Conservation (phyloP, 192 early-diverging fungal species). For the Coemansia sp. region DNA sequence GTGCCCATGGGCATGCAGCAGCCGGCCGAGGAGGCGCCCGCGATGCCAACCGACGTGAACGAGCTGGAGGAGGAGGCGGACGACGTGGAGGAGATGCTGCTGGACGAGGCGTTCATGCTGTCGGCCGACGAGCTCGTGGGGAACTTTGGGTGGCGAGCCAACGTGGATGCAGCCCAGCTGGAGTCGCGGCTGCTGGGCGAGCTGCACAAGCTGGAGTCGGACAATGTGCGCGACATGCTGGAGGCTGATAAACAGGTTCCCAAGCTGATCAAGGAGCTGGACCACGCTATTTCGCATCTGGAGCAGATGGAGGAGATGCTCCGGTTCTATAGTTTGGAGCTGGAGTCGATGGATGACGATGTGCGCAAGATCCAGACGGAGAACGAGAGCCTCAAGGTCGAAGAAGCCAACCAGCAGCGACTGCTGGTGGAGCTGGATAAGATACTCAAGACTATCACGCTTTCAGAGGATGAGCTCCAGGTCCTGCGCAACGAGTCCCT, state of each 20-base stretch:
- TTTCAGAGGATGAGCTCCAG: conserved; percentile 61
- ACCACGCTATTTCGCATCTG: conserved; percentile 75
- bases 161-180: conserved; percentile 81
- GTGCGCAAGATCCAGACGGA: conserved; percentile 92
- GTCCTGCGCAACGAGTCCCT: conserved; percentile 65
- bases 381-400: conserved; percentile 87
- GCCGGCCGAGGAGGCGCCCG: conserved; percentile 13
- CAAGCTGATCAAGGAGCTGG: conserved; percentile 76
- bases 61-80: conserved; percentile 34
- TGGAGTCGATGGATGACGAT: conserved; percentile 93
- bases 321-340: conserved; percentile 74
- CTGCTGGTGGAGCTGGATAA: conserved; percentile 83
- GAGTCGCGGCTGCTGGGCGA: conserved; percentile 83
- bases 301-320: conserved; percentile 89
- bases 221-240: conserved; percentile 95
- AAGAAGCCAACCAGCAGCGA: conserved; percentile 83
- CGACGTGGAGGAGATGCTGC: conserved; percentile 51
- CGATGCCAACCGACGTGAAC: conserved; percentile 6
- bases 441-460: conserved; percentile 65
- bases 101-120: conserved; percentile 68
- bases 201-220: conserved; percentile 72
- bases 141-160: conserved; percentile 88
- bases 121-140: conserved; percentile 74
- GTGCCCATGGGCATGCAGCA: conserved; percentile 38
- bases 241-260: conserved; percentile 86